phyloP scores from a whole-genome alignment of 257 asterid genomes.

The Oldenlandia corymbosa region DNA sequence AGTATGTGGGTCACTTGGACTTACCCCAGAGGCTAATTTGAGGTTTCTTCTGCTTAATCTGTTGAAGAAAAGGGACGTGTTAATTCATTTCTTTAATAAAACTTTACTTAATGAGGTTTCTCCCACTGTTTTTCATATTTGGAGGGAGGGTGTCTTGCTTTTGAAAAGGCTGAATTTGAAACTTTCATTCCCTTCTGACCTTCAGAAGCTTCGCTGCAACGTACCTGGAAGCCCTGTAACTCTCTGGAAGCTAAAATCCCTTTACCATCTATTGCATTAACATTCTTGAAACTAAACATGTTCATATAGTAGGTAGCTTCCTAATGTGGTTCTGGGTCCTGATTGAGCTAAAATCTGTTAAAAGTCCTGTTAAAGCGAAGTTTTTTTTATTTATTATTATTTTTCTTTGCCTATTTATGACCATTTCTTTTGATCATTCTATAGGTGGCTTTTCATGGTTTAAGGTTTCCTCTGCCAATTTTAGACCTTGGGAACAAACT shows the following conservation, averaged over 20 bases:
- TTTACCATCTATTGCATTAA: not conserved
- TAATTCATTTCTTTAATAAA: too few relatives aligned
- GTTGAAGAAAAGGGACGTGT: too few relatives aligned
- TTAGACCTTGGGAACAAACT: slow-evolving; percentile 59
- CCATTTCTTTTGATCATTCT: slow-evolving; percentile 7
- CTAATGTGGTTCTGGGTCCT: too few relatives aligned
- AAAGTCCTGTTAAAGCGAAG: not conserved
- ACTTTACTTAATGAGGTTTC: slow-evolving; percentile 5
- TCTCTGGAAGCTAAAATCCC: too few relatives aligned
- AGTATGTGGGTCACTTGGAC: not conserved
- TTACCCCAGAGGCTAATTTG: too few relatives aligned
- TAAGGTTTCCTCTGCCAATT: slow-evolving; percentile 66
- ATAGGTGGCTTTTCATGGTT: slow-evolving; percentile 88
- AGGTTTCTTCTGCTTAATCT: not conserved
- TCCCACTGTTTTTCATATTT: slow-evolving; percentile 48
- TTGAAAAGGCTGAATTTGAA: slow-evolving; percentile 85
- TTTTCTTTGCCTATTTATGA: not conserved
- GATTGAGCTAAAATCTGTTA: too few relatives aligned
- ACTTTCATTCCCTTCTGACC: slow-evolving; percentile 90
- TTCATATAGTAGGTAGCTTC: too few relatives aligned
- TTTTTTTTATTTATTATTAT: too few relatives aligned
- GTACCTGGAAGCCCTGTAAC: slow-evolving; percentile 35
- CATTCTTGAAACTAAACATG: not conserved
- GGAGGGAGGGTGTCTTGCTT: slow-evolving; percentile 80
- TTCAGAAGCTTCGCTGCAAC: slow-evolving; percentile 99